phyloP scores from a whole-genome alignment of 208 protist species.

The Leishmania amazonensis region DNA sequence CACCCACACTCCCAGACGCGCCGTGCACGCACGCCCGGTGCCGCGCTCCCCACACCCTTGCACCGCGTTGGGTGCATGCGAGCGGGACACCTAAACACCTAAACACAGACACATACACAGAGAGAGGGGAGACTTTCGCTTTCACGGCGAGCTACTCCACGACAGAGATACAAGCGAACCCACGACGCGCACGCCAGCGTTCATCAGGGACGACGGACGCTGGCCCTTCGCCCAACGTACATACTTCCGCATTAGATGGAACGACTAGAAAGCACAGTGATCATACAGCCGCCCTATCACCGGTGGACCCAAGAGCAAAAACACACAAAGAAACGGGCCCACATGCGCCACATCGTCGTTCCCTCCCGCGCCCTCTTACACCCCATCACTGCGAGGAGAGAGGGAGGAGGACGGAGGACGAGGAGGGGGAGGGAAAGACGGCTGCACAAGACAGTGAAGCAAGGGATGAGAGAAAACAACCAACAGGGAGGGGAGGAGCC shows the following conservation, averaged over 20 bases:
- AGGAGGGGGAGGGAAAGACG: not conserved
- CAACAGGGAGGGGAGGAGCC: not conserved
- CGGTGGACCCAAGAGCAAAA: not conserved
- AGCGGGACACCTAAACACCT: not conserved
- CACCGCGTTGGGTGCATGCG: not conserved
- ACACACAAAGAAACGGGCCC: not conserved
- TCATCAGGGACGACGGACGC: not conserved
- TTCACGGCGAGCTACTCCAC: not conserved
- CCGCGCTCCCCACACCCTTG: not conserved
- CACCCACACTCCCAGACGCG: not conserved
- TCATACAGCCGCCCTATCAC: not conserved
- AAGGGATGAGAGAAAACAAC: constrained; percentile 8
- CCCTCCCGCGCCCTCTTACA: not conserved
- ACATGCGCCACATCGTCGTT: not conserved
- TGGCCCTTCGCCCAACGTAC: not conserved
- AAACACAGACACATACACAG: not conserved
- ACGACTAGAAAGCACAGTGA: not conserved
- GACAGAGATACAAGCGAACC: too few relatives aligned
- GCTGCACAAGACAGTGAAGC: not conserved
- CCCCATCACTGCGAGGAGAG: not conserved
- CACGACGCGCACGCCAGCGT: not conserved
- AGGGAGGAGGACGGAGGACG: not conserved
- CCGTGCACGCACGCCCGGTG: not conserved
- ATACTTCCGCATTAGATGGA: not conserved
- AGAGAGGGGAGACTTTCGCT: not conserved